Base-by-base conservation (phyloP, 2,329 filamentous ascomycete species). In the Aspergillus fijiensis region DNA sequence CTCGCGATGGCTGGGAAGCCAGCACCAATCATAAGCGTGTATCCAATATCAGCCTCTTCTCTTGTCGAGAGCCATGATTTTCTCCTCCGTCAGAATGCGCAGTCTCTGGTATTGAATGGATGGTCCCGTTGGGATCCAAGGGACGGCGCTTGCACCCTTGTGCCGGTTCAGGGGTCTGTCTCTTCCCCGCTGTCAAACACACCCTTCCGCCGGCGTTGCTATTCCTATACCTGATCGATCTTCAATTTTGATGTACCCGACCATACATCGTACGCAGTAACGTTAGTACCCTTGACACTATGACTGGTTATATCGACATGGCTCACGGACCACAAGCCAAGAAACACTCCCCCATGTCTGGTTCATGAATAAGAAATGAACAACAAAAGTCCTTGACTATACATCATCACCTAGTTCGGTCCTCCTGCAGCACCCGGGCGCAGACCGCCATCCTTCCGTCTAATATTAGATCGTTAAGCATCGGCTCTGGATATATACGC, bases 71-170 rank as follows among this genome's bases (percentile, higher is more conserved):
- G 14, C 33, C 33, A 35, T 35, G 33, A 16, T 35, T 35, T 16
- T 35, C n/a, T 45, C 39, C 14, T 45, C 39, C 39, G 16, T 19
- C 39, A 12, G 3, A 45, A 16, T 5, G 10, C 27, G 14, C 33
- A 16, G 16, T 45, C 14, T 19, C 16, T 45, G 39, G 39, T 4
- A 45, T 16, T 45, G 51, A 42, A 42, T 53, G 51, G 51, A 33
- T 51, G 27, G 42, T 53, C 51, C 51, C 35, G 33, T 42, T 29
- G 33, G 49, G 51, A 53, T 35, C 51, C 51, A 25, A 53, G 51
- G 51, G 35, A 53, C 51, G 51, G 51, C 51, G 51, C 51, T 45
- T 53, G 51, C 31, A 53, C 11, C 16, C 21, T 11, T 11, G 21
- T 16, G 19, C 16, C 42, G 51, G 33, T 53, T 53, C 51, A 53